Evolutionary conservation across 1,284 basidiomycete genomes (phyloP), one percentile per base, ranked within the genome.

Genomic region (Trichosporon sp.): DNA sequence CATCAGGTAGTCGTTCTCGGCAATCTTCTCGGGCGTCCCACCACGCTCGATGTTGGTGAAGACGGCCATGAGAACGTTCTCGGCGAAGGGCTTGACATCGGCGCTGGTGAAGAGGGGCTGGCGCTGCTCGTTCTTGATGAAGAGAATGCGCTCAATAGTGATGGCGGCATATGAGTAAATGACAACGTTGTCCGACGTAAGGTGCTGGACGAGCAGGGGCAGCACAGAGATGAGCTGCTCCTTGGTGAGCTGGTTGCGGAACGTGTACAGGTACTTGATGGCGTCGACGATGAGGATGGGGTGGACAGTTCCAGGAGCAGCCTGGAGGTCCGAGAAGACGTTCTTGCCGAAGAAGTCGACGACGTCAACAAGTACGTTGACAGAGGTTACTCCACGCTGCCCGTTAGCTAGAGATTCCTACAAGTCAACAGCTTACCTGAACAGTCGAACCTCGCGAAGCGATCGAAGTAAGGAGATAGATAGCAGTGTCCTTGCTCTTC

Each of bases 1-100:
- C 93, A 98, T 98, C 66, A 98, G 85, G 83, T 97, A 93, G 81
- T 99, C 96, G 78, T 99, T 99, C 81, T 98, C 95, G 0, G 97
- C 93, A 31, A 98, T 88, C 85, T 97, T 97, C 80, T 98, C 93
- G 0, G 96, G 90, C 1, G 92, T 92, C 0, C 86, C 87, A n/a
- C 90, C 91, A 47, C 86, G 85, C 80, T 95, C 92, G 65, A 98
- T 92, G 80, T 92, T 94, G 53, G 84, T 83, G 74, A 99, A 87
- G 3, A 98, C 85, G 2, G 90, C 90, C 77, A 90, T 86, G 44
- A 99, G 83, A 69, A 98, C 87, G 62, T 87, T 86, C 25, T 89
- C 87, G 3, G 94, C 92, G 74, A 92, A 89, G 2, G 92, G 91
- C 66, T 90, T 89, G 27, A 98, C 88, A 78, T 99, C 96, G 15